Base-by-base conservation (phyloP, 441 rosid genomes). In the Isatis lusitanica region DNA sequence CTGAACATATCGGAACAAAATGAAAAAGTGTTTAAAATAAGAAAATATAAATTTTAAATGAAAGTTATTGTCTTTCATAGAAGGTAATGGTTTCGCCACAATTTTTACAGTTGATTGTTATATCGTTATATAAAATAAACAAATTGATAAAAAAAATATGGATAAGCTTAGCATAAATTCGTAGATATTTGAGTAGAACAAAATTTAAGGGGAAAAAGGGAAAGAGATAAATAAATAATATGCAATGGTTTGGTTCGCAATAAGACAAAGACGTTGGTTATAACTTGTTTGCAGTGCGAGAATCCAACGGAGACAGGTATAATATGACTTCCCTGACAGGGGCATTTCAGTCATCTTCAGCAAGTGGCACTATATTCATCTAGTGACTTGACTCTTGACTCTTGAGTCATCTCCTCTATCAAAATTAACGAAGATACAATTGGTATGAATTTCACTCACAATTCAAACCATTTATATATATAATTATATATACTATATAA, bases 251-350 rank as follows among this genome's bases (percentile, higher is more conserved):
- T 35, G 57, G 51, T 46, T 15, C 21, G 66, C 36, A 74, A 48
- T 30, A 74, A 60, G 73, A 74, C 73, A 74, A 59, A 58, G 30
- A 33, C 8, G 73, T 74, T 58, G 53, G 72, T 65, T 53, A 48
- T 15, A 28, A 39, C 36, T 24, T 33, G 70, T 38, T 58, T 57
- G 51, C 67, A 18, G 67, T 38, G 51, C 36, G 51, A 66, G 47
- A 59, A 58, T 74, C 67, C 52, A 66, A 74, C 67, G 30, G 53
- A 58, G 73, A 59, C 73, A 30, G 62, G 78, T 59, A 66, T 59
- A 66, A 65, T 74, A 74, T 74, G 73, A 74, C 73, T 74, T 58
- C 68, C 33, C 78, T 74, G 78, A 66, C 73, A 74, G 2, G 56
- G 78, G 55, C 4, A 50, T 48, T 59, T 66, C 21, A 0, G 73